Percentiles rank a stretch among this genome's conserved stretches.
Conservation (phyloP, 2,329 filamentous ascomycete species). For the Curvularia hawaiiensis region DNA sequence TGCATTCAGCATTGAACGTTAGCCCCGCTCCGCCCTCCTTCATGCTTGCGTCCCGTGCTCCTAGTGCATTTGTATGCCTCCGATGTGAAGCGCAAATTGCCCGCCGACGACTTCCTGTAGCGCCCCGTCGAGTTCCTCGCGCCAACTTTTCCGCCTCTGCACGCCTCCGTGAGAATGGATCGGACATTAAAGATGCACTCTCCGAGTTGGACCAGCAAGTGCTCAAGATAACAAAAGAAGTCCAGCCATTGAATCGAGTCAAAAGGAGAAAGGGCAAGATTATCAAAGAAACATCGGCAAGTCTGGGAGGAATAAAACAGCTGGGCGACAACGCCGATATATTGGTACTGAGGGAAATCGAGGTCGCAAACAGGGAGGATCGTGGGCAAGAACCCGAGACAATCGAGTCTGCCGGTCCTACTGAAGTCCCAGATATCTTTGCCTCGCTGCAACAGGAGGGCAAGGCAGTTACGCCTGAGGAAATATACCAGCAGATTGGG, state of each 20-base stretch:
- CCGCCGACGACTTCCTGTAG: constrained; percentile 24
- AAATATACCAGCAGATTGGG: constrained; percentile 40
- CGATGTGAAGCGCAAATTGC: constrained; percentile 45
- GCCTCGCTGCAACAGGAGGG: constrained; percentile 36
- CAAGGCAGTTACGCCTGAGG: constrained; percentile 29
- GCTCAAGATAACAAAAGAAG: constrained; percentile 16
- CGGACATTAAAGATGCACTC: constrained; percentile 12
- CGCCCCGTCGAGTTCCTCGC: constrained; percentile 22
- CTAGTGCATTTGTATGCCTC: constrained; percentile 47
- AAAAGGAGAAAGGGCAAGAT: constrained; percentile 30
- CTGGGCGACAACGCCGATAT: constrained; percentile 45
- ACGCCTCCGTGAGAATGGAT: constrained; percentile 27
- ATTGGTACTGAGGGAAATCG: constrained; percentile 41
- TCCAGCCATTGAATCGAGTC: constrained; percentile 27
- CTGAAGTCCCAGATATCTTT: constrained; percentile 31
- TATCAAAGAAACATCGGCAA: constrained; percentile 36
- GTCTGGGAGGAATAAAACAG: constrained; percentile 35
- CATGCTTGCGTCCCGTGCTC: constrained; percentile 46
- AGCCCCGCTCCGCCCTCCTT: constrained; percentile 17
- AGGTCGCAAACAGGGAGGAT: constrained; percentile 6
- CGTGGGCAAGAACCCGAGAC: constrained; percentile 6
- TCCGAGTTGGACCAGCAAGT: constrained; percentile 1
- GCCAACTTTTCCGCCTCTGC: constrained; percentile 38
- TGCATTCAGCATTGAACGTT: constrained; percentile 5
- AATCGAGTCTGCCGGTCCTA: constrained; percentile 12